Percentiles rank a stretch among this genome's conserved stretches.
Evolutionary conservation across 306 rosid species (phyloP).

Genomic region (Arachis stenosperma): DNA sequence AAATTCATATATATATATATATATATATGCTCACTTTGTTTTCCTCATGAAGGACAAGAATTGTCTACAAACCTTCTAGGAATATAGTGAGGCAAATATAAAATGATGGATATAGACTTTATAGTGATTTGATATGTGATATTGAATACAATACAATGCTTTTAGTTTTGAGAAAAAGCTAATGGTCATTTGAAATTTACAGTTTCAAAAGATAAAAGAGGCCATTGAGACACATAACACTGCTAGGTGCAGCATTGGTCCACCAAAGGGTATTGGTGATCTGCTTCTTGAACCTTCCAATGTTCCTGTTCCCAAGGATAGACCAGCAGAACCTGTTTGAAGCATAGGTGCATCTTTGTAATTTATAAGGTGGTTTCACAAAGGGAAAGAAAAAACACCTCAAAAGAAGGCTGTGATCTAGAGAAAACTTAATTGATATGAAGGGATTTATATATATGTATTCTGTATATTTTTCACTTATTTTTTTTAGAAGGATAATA

Average conservation of each 20-base stretch:
- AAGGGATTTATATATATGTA: constrained; percentile 37
- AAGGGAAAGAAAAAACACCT: constrained; percentile 1
- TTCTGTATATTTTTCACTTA: constrained; percentile 50
- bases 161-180: constrained; percentile 18
- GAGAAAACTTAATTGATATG: constrained; percentile 32
- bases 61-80: constrained; percentile 6
- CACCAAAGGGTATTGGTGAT: constrained; percentile 77
- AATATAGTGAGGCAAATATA: constrained; percentile 24
- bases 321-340: constrained; percentile 56
- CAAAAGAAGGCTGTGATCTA: constrained; percentile 28
- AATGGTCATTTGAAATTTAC: constrained; percentile 42
- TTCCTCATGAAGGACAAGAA: constrained; percentile 1
- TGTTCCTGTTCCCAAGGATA: constrained; percentile 57
- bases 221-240: constrained; percentile 87
- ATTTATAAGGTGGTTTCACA: constrained; percentile 25
- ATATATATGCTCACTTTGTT: neutral
- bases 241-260: constrained; percentile 97
- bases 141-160: neutral
- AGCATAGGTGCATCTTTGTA: constrained; percentile 42
- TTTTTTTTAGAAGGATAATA: constrained; percentile 34
- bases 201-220: constrained; percentile 97
- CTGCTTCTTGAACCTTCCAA: constrained; percentile 55
- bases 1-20: neutral
- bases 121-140: neutral
- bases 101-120: constrained; percentile 13